A percentile compares a stretch with the other conserved stretches of the same genome.
Conservation (phyloP, 495 filamentous ascomycete species). For the Gamarada debralockiae region DNA sequence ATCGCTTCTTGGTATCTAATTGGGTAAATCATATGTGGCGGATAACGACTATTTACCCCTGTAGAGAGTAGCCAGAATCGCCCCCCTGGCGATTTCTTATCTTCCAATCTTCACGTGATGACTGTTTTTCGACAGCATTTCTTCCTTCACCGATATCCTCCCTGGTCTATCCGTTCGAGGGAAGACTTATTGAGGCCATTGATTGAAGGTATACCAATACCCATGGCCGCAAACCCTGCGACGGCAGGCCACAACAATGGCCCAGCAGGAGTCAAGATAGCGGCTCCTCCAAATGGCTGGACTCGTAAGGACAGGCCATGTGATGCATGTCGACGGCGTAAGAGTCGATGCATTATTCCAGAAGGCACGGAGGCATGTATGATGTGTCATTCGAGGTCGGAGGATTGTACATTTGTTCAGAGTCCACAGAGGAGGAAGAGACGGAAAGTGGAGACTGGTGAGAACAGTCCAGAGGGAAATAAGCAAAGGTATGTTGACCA, state of each 20-base stretch:
- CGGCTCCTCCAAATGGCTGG: slow-evolving; percentile 16
- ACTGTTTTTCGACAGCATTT: neutral
- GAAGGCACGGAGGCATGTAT: slow-evolving; percentile 58
- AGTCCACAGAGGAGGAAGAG: slow-evolving; percentile 70
- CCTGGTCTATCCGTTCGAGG: neutral
- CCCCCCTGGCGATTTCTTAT: neutral
- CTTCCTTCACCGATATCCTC: slow-evolving; percentile 3
- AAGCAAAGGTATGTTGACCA: slow-evolving; percentile 48
- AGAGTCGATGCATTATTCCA: slow-evolving; percentile 88
- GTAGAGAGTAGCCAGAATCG: neutral
- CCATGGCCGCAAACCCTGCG: neutral
- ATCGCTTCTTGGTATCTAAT: too few species aligned
- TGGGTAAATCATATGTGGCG: too few species aligned
- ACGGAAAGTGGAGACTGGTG: slow-evolving; percentile 56
- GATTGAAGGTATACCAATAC: neutral
- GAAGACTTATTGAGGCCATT: neutral
- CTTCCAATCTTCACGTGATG: slow-evolving; percentile 11
- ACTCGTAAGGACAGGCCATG: slow-evolving; percentile 39
- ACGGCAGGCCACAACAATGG: neutral
- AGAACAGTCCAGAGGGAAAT: slow-evolving; percentile 43
- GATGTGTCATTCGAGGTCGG: slow-evolving; percentile 56
- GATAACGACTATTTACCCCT: too few species aligned
- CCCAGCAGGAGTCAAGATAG: neutral
- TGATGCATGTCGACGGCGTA: slow-evolving; percentile 71
- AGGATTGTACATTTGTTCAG: slow-evolving; percentile 58